A percentile compares a stretch with the other conserved stretches of the same genome.
Evolutionary conservation across 2,329 filamentous ascomycete species (phyloP).

Genomic region (Fusarium camptoceras): DNA sequence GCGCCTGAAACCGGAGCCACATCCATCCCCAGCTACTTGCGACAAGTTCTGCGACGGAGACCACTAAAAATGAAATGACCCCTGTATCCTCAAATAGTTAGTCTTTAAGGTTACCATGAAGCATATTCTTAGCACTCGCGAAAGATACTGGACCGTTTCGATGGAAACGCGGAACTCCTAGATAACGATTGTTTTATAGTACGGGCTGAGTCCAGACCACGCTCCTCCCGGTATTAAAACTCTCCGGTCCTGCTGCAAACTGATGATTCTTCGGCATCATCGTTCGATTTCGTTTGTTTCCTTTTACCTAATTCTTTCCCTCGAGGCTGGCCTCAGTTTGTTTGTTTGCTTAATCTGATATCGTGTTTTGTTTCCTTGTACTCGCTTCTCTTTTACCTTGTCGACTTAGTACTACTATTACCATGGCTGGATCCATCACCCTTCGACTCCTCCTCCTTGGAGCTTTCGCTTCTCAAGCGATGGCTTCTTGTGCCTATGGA

Average conservation of each 20-base stretch:
- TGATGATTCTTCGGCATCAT: conserved; percentile 30
- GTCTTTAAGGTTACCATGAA: conserved; percentile 5
- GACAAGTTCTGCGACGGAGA: neutral
- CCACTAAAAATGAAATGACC: neutral
- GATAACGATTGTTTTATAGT: neutral
- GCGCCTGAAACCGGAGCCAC: neutral
- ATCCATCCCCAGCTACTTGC: neutral
- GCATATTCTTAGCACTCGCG: neutral
- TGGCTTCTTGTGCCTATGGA: conserved; percentile 56
- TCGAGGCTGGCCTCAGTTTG: conserved; percentile 30
- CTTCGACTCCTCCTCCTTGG: conserved; percentile 21
- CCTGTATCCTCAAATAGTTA: neutral
- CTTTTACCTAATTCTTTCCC: neutral
- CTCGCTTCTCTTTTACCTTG: neutral
- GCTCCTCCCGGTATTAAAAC: conserved; percentile 20
- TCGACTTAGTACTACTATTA: neutral
- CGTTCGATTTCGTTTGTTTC: conserved; percentile 24
- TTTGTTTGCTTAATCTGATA: conserved; percentile 3
- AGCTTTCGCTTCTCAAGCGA: conserved; percentile 25
- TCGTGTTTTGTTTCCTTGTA: conserved; percentile 9
- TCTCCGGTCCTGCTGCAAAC: conserved; percentile 2
- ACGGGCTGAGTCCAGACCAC: neutral
- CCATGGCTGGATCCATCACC: conserved; percentile 30
- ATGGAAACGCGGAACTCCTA: neutral
- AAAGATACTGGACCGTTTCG: neutral